phyloP scores from a whole-genome alignment of 106 monocot species.

The Phalaenopsis aphrodite region DNA sequence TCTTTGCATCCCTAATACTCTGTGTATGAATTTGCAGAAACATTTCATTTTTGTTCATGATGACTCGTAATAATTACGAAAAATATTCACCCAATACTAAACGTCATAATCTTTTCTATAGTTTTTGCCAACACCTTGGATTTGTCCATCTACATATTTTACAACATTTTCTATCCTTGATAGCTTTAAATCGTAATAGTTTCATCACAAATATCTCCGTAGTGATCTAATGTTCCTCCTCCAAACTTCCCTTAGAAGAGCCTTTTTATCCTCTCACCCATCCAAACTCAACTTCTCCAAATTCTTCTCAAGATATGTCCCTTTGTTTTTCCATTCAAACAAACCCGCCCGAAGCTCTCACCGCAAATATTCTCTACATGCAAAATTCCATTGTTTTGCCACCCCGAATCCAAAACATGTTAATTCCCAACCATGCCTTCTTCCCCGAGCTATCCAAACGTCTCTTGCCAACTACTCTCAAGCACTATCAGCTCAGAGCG shows the following conservation, averaged over 20 bases:
- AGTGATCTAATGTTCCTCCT: background rate
- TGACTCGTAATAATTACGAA: background rate
- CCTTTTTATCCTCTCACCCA: background rate
- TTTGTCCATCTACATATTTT: background rate
- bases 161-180: background rate
- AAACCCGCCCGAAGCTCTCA: background rate
- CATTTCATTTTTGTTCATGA: background rate
- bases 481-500: background rate
- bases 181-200: background rate
- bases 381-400: background rate
- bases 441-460: background rate
- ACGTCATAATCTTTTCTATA: background rate
- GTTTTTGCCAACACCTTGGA: background rate
- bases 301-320: conserved; percentile 1
- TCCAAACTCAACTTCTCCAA: background rate
- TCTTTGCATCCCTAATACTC: background rate
- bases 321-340: no score
- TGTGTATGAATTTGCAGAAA: background rate
- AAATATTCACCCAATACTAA: background rate
- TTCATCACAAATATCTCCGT: background rate
- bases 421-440: background rate
- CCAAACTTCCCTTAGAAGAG: background rate
- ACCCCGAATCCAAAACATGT: no score
- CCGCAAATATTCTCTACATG: background rate
- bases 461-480: background rate